Evolutionary conservation across 208 protist species (phyloP), one percentile per base, ranked within the genome.

Genomic region (Leishmania martiniquensis): DNA sequence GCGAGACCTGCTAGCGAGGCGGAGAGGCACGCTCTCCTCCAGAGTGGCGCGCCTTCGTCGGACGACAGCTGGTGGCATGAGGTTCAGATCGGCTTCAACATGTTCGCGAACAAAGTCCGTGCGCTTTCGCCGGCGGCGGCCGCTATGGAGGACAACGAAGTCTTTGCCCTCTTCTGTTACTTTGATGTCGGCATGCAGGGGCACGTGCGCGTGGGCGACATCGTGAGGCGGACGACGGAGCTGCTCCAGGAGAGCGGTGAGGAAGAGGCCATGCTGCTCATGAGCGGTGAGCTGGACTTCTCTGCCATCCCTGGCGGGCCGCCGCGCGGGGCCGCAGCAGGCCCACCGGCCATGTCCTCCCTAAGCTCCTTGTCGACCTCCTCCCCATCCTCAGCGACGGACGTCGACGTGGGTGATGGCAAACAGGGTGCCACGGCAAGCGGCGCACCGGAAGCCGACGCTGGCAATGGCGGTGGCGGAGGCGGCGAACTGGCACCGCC

Each of bases 111-210:
- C n/a, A 84, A 86, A 42, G 75, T 96, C 10, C 90, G 90, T 37
- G 76, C 80, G 1, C 59, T 93, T 13, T 95, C 90, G 3, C 84
- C 84, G 29, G 85, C 85, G 10, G 86, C 87, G 5, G 89, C 93
- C 20, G 75, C 82, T 17, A 78, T 96, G 76, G 89, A 95, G 76
- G 90, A 94, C 76, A 86, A 87, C 70, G 89, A 91, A 71, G 81
- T 95, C 45, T 94, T 93, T 83, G 84, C 82, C 12, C 76, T 96
- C 49, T 96, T 96, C 77, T 81, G 80, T 63, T 93, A 91, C 76
- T 89, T 96, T 49, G 93, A 96, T 63, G 54, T 74, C 12, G 80
- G 87, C 22, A 80, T 85, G 78, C 66, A 63, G 55, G 93, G 93
- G 22, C 89, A 95, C 75, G 89, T 96, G 25, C 83, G 77, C 51